phyloP scores from a whole-genome alignment of 257 asterid species.

The Plantago ovata region DNA sequence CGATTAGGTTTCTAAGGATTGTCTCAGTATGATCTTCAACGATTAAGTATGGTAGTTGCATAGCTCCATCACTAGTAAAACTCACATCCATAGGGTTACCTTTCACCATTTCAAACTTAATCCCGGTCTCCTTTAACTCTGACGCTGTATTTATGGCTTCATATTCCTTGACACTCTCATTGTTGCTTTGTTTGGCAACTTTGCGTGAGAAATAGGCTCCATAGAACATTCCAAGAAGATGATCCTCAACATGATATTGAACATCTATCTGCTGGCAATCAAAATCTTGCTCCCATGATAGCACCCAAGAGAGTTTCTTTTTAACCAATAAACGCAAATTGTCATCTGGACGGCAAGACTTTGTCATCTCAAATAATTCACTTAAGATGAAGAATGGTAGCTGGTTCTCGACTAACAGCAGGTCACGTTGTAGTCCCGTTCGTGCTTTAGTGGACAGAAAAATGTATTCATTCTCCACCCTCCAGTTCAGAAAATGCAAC shows the following conservation, averaged over 20 bases:
- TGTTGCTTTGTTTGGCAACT: neutral
- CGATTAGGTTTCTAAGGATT: slow-evolving; percentile 27
- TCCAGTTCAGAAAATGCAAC: slow-evolving; percentile 1
- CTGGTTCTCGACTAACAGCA: slow-evolving; percentile 44
- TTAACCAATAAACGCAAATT: slow-evolving; percentile 19
- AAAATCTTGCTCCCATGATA: slow-evolving; percentile 28
- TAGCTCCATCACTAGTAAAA: slow-evolving; percentile 22
- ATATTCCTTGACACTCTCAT: slow-evolving; percentile 6
- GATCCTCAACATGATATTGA: slow-evolving; percentile 14
- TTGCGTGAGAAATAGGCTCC: slow-evolving; percentile 16
- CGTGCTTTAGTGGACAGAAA: slow-evolving; percentile 19
- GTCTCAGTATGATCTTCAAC: slow-evolving; percentile 33
- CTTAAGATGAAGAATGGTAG: slow-evolving; percentile 2
- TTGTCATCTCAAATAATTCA: slow-evolving; percentile 6
- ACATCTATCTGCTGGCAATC: neutral
- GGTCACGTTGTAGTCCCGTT: slow-evolving; percentile 20
- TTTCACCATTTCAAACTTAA: slow-evolving; percentile 12
- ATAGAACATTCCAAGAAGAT: slow-evolving; percentile 30
- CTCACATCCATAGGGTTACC: slow-evolving; percentile 21
- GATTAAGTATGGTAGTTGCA: slow-evolving; percentile 24
- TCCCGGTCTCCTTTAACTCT: slow-evolving; percentile 31
- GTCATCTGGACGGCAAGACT: slow-evolving; percentile 15
- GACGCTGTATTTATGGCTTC: slow-evolving; percentile 21
- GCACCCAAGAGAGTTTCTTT: slow-evolving; percentile 16
- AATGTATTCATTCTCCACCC: slow-evolving; percentile 14